Evolutionary conservation across 768 basidiomycete genomes (phyloP).

Genomic region (Kwoniella pini): DNA sequence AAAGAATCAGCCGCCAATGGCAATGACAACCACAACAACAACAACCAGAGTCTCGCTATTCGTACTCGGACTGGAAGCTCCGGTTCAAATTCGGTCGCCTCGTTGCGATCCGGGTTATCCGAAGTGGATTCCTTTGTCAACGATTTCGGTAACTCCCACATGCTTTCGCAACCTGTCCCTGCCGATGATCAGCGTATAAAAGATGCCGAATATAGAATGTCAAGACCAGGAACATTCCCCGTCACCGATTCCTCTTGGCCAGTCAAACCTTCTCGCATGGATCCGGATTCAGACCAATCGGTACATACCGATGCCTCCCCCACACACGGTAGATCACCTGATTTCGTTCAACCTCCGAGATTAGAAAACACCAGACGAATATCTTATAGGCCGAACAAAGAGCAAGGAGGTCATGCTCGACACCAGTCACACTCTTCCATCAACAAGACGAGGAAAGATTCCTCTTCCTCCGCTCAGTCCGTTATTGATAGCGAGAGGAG

Average conservation of each 20-base stretch:
- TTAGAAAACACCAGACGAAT: not conserved
- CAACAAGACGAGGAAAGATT: no score
- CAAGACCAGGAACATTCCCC: conserved; percentile 44
- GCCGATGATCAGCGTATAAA: conserved; percentile 36
- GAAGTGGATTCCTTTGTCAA: conserved; percentile 56
- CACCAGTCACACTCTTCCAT: no score
- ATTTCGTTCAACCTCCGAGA: not conserved
- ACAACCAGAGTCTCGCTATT: not conserved
- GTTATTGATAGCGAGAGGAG: no score
- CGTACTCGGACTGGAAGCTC: conserved; percentile 21
- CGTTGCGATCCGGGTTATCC: conserved; percentile 23
- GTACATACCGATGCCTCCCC: conserved; percentile 10
- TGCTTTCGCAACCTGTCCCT: conserved; percentile 26
- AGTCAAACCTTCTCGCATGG: conserved; percentile 38
- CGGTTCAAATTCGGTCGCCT: conserved; percentile 19
- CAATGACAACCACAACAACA: no score
- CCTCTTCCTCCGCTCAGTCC: no score
- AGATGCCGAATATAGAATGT: conserved; percentile 46
- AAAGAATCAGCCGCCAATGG: not conserved
- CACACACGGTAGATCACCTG: not conserved
- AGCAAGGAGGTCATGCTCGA: no score
- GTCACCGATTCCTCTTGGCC: conserved; percentile 50
- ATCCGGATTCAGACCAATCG: conserved; percentile 26
- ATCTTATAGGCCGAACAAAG: not conserved
- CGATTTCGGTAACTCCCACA: conserved; percentile 52